Evolutionary conservation across 805 yeast species (phyloP).

Genomic region (Lipomyces chichibuensis): DNA sequence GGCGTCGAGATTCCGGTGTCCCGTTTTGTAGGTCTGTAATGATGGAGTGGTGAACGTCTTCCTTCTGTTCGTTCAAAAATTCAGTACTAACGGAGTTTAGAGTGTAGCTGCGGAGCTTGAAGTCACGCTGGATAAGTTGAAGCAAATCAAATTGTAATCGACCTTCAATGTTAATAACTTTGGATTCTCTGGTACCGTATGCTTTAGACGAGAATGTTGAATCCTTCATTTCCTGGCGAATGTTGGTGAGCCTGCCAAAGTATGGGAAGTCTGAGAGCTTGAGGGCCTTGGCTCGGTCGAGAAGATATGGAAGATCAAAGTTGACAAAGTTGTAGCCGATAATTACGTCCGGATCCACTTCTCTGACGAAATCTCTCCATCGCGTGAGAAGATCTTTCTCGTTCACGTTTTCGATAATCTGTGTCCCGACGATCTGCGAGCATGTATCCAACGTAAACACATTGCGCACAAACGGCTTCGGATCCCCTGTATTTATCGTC

Average conservation of each 20-base stretch:
- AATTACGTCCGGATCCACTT: slow-evolving; percentile 91
- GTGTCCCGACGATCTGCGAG: slow-evolving; percentile 90
- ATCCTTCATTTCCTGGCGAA: slow-evolving; percentile 78
- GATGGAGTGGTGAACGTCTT: slow-evolving; percentile 96
- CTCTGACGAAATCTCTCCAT: slow-evolving; percentile 85
- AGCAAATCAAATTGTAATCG: slow-evolving; percentile 91
- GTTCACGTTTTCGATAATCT: slow-evolving; percentile 70
- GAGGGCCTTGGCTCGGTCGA: slow-evolving; percentile 82
- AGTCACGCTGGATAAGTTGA: slow-evolving; percentile 92
- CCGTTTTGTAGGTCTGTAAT: slow-evolving; percentile 95
- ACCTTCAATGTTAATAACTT: slow-evolving; percentile 90
- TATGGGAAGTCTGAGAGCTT: slow-evolving; percentile 70
- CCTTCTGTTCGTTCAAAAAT: slow-evolving; percentile 92
- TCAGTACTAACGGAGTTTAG: slow-evolving; percentile 93
- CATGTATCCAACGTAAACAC: slow-evolving; percentile 93
- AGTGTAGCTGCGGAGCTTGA: slow-evolving; percentile 91
- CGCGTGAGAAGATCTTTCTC: slow-evolving; percentile 81
- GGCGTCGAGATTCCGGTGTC: slow-evolving; percentile 84
- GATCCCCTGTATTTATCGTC: slow-evolving; percentile 60
- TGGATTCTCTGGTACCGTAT: slow-evolving; percentile 92
- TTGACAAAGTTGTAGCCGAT: slow-evolving; percentile 95
- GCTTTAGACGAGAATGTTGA: slow-evolving; percentile 91
- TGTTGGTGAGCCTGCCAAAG: slow-evolving; percentile 73
- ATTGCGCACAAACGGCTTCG: slow-evolving; percentile 88
- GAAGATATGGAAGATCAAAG: slow-evolving; percentile 90